Conservation (phyloP, 108 stramenopile species). For the Stephanodiscus triporus region DNA sequence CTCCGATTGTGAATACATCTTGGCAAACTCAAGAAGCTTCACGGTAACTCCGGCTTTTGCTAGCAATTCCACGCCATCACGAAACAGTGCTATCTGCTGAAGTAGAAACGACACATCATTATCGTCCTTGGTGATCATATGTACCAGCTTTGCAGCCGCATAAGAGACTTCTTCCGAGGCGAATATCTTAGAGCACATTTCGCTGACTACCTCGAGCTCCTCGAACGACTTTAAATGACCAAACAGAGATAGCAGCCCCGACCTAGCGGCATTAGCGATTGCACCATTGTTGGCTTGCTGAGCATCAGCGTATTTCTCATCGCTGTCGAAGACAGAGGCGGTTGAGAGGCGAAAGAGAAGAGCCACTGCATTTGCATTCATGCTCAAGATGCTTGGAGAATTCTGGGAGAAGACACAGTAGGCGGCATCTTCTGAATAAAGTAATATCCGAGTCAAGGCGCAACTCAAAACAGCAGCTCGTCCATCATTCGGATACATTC, state of each 20-base stretch:
- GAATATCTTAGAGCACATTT: constrained; percentile 30
- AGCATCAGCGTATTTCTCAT: constrained; percentile 18
- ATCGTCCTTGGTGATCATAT: constrained; percentile 49
- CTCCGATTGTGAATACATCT: constrained; percentile 46
- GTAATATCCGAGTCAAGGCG: constrained; percentile 35
- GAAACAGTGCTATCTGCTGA: constrained; percentile 50
- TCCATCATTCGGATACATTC: constrained; percentile 9
- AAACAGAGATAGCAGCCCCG: constrained; percentile 46
- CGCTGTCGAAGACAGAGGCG: constrained; percentile 7
- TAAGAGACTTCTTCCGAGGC: constrained; percentile 5
- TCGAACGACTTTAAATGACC: constrained; percentile 31
- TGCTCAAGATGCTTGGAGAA: constrained; percentile 31
- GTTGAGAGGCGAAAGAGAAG: constrained; percentile 31
- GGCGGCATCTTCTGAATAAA: constrained; percentile 13
- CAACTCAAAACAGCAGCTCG: constrained; percentile 37
- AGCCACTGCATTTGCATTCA: constrained; percentile 52
- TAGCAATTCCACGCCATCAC: constrained; percentile 51
- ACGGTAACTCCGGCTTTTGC: constrained; percentile 50
- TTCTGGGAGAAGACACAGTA: constrained; percentile 24
- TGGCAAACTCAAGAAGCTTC: constrained; percentile 50
- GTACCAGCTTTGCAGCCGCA: constrained; percentile 28
- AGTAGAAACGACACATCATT: constrained; percentile 53
- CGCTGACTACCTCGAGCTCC: constrained; percentile 2
- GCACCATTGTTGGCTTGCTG: constrained; percentile 19
- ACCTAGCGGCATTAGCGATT: constrained; percentile 50